Base-by-base conservation (phyloP, 2,329 filamentous ascomycete genomes). In the Pezicula rhizophila region DNA sequence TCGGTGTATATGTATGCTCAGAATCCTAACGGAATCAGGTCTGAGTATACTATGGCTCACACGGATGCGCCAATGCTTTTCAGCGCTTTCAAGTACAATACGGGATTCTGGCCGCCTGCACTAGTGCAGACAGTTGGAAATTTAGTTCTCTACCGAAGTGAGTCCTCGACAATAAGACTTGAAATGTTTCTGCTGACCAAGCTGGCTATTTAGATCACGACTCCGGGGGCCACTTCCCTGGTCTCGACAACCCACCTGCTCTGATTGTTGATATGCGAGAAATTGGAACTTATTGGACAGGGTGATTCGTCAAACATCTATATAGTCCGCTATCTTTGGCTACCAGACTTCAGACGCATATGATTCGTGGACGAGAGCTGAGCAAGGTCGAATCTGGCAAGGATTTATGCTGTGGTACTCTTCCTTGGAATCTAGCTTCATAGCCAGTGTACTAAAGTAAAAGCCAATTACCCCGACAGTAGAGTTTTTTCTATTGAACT, bases 1-100 rank as follows among this genome's bases (percentile, higher is more conserved):
- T 68, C 67, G 46, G 57, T 71, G 51, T 62, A 67, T 48, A 68
- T 66, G 17, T 61, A 70, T 56, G 59, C 65, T 20, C 63, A 69
- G 28, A 63, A 68, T 53, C 58, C 69, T 15, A 63, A 64, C 55
- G 62, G 67, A 39, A 64, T 65, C 49, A 59, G 69, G 47, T 57
- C 63, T 38, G 57, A 69, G 51, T 63, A 67, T 37, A 65, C 59
- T 34, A 66, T 53, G n/a, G 51, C 55, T 7, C 40, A 26, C 4
- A 57, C 51, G 11, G 53, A 56, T 47, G 55, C 55, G 8, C 55
- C 55, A 7, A n/a, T 57, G 26, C 45, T 57, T 8, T 54, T 52
- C 40, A 56, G 53, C 43, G 44, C 40, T 28, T 57, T 57, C 46
- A 56, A 56, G 39, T 54, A 56, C 42, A 56, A 55, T 35, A 35